Conservation (phyloP, 148 eudicot genomes). For the Amaranthus cruentus region DNA sequence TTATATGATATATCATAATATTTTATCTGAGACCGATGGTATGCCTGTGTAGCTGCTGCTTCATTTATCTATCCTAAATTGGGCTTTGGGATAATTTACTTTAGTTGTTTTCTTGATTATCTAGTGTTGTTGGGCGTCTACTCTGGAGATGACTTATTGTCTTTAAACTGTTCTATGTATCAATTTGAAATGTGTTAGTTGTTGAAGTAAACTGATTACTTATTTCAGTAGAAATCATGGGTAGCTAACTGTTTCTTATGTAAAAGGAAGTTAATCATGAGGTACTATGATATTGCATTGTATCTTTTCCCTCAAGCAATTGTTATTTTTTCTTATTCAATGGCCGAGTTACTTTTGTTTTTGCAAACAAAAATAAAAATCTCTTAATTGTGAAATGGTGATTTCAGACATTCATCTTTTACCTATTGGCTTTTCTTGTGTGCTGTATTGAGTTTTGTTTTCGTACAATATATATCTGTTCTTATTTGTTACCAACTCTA, state of each 20-base stretch:
- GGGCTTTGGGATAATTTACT: background rate
- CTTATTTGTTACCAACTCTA: background rate
- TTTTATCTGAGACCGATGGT: background rate
- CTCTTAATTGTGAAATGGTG: no score
- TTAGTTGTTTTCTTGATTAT: constrained; percentile 4
- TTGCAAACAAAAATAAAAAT: background rate
- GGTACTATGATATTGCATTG: background rate
- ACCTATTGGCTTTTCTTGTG: background rate
- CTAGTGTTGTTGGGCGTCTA: background rate
- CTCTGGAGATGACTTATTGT: background rate
- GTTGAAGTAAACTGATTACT: background rate
- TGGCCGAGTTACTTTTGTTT: background rate
- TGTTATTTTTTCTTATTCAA: background rate
- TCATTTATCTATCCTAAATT: background rate
- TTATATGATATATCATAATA: background rate
- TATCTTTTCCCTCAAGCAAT: background rate
- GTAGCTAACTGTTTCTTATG: background rate
- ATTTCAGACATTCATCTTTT: background rate
- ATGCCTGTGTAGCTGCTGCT: background rate
- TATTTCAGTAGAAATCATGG: background rate
- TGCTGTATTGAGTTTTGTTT: background rate
- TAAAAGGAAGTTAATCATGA: no score
- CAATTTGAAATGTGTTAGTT: background rate
- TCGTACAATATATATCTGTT: background rate
- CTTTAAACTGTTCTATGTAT: background rate